A percentile compares a stretch with the other conserved stretches of the same genome.
phyloP scores from a whole-genome alignment of 352 stramenopile species.

The Pythium aphanidermatum region DNA sequence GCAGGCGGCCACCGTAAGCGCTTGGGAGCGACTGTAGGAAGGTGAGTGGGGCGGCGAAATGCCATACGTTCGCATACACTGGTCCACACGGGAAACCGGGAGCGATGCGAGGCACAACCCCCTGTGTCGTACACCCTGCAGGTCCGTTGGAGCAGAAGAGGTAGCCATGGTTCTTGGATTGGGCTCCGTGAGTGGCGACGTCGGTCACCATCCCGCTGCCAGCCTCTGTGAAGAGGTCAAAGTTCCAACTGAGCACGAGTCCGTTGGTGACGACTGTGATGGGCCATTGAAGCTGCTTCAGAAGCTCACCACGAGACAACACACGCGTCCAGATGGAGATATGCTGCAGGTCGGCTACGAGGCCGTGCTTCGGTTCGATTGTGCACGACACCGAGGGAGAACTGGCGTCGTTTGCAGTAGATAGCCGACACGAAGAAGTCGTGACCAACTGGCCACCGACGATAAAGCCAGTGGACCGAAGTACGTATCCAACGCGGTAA shows the following conservation, averaged over 20 bases:
- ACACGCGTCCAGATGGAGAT: slow-evolving; percentile 52
- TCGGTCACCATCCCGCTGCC: slow-evolving; percentile 30
- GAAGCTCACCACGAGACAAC: slow-evolving; percentile 37
- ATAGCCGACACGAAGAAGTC: slow-evolving; percentile 7
- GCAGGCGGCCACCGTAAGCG: slow-evolving; percentile 56
- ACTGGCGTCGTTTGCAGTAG: not conserved
- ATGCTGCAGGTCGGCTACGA: slow-evolving; percentile 48
- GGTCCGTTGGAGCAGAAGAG: slow-evolving; percentile 21
- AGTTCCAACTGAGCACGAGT: slow-evolving; percentile 61
- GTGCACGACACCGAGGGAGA: slow-evolving; percentile 19
- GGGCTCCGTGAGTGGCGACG: slow-evolving; percentile 39
- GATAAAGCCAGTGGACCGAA: slow-evolving; percentile 30
- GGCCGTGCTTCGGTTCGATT: slow-evolving; percentile 18
- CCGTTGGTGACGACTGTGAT: slow-evolving; percentile 44
- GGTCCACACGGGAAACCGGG: slow-evolving; percentile 50
- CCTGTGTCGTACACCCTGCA: slow-evolving; percentile 24
- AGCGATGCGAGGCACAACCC: slow-evolving; percentile 32
- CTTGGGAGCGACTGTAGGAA: slow-evolving; percentile 27
- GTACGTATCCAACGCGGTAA: slow-evolving; percentile 30
- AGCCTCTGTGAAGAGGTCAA: slow-evolving; percentile 22
- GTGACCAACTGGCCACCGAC: slow-evolving; percentile 40
- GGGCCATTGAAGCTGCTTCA: slow-evolving; percentile 51
- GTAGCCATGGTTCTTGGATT: slow-evolving; percentile 32
- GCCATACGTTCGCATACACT: slow-evolving; percentile 66
- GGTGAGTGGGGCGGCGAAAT: slow-evolving; percentile 36